Percentiles rank a stretch among this genome's conserved stretches.
Conservation (phyloP, 345 rosid species). For the Acer negundo region DNA sequence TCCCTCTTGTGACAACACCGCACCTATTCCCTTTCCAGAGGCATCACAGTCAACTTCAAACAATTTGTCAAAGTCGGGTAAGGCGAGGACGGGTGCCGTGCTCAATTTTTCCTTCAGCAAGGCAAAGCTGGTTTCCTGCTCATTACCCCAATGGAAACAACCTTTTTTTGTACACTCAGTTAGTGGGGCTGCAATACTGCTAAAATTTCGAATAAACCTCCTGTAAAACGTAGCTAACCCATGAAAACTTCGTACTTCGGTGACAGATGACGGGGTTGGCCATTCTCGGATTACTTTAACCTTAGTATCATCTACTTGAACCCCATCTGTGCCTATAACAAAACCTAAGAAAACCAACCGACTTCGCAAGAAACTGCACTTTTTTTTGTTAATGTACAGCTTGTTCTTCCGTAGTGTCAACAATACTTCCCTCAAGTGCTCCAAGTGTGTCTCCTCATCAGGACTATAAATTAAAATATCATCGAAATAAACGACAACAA, state of each 20-base stretch:
- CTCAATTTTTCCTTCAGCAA: too few species aligned
- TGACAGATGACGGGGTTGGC: not conserved
- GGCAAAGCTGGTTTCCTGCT: too few species aligned
- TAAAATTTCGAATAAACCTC: not conserved
- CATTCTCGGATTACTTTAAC: not conserved
- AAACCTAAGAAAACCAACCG: not conserved
- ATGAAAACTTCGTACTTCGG: not conserved
- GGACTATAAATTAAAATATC: not conserved
- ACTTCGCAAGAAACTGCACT: too few species aligned
- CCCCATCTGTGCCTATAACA: accelerated
- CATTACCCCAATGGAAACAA: too few species aligned
- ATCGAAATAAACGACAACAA: not conserved
- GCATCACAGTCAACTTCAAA: not conserved
- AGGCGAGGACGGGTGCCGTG: not conserved
- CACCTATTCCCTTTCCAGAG: too few species aligned
- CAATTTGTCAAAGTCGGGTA: not conserved
- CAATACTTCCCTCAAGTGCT: too few species aligned
- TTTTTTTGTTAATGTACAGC: too few species aligned
- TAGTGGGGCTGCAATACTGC: not conserved
- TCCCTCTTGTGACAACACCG: too few species aligned
- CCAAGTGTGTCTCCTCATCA: too few species aligned
- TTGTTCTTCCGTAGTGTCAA: too few species aligned
- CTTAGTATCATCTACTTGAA: not conserved
- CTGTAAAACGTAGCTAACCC: not conserved
- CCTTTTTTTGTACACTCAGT: too few species aligned